Evolutionary conservation across 768 basidiomycete species (phyloP), one percentile per base, ranked within the genome.

Genomic region (Trametes punicea): DNA sequence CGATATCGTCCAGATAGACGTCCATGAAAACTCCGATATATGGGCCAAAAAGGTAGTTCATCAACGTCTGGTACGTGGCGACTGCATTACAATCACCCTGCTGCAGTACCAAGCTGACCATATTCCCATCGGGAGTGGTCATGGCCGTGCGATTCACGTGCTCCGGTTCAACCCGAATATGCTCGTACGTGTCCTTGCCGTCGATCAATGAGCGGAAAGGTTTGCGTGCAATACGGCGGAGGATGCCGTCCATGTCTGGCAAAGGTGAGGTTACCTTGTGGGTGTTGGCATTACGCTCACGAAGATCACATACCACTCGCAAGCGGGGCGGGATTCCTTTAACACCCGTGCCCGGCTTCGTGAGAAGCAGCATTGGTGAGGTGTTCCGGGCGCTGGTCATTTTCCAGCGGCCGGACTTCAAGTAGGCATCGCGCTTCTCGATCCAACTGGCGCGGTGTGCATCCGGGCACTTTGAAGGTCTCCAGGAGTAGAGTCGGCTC

Each of bases 21-120:
- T 73, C 68, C 64, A 74, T 67, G 55, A 67, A 73, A 0, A 63
- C 60, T 0, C 69, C 68, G 7, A 74, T 66, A 45, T 63, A 65
- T 2, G 61, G 54, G 0, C 47, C 59, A 42, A 74, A 73, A 1
- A 77, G 64, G 46, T 76, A 65, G 51, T 77, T 77, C 74, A 78
- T 78, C 0, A 78, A 42, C 0, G 73, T 60, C 56, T 78, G 77
- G 62, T 73, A 77, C 0, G 76, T 78, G 36, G 71, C 67, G 1
- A 68, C 62, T 0, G 61, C 68, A 42, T 72, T 72, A 29, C 62
- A 60, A 33, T 71, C 68, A 0, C 69, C 70, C 40, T 65, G 66
- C 56, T 71, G 70, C 46, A 71, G 52, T 3, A 71, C 67, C 4
- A 55, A 40, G 20, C 63, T 66, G 9, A 63, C 62, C 65, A 69